Conservation (phyloP, 306 rosid species). For the Begonia fuchsioides region DNA sequence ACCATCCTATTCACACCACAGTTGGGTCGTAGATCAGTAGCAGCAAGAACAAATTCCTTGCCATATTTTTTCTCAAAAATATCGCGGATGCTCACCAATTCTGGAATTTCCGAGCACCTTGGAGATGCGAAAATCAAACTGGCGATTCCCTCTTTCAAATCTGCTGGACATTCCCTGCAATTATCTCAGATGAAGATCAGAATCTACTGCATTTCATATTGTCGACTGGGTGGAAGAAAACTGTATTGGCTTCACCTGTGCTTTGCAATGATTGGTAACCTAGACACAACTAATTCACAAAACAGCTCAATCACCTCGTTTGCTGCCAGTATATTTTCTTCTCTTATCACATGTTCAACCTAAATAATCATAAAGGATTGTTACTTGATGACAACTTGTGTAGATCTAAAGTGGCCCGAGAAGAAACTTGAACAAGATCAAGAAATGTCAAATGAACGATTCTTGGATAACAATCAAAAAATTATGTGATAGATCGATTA, state of each 20-base stretch:
- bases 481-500: too few relatives aligned
- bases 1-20: constrained; percentile 92
- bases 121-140: constrained; percentile 88
- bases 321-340: constrained; percentile 84
- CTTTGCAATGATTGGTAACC: constrained; percentile 75
- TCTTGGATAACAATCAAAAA: too few relatives aligned
- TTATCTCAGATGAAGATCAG: constrained; percentile 14
- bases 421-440: too few relatives aligned
- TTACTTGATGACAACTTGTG: background rate
- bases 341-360: constrained; percentile 98
- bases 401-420: too few relatives aligned
- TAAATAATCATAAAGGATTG: constrained; percentile 14
- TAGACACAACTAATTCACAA: constrained; percentile 69
- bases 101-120: constrained; percentile 93
- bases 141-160: constrained; percentile 88
- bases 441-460: too few relatives aligned
- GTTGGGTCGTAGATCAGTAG: constrained; percentile 73
- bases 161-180: constrained; percentile 89
- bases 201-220: background rate
- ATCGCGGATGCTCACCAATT: constrained; percentile 48
- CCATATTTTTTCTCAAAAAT: constrained; percentile 92
- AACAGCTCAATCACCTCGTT: constrained; percentile 90
- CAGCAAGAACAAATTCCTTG: constrained; percentile 84
- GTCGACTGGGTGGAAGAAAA: background rate
- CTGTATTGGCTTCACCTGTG: constrained; percentile 42